Base-by-base conservation (phyloP, 2,329 filamentous ascomycete species). In the Aureobasidium sp. region DNA sequence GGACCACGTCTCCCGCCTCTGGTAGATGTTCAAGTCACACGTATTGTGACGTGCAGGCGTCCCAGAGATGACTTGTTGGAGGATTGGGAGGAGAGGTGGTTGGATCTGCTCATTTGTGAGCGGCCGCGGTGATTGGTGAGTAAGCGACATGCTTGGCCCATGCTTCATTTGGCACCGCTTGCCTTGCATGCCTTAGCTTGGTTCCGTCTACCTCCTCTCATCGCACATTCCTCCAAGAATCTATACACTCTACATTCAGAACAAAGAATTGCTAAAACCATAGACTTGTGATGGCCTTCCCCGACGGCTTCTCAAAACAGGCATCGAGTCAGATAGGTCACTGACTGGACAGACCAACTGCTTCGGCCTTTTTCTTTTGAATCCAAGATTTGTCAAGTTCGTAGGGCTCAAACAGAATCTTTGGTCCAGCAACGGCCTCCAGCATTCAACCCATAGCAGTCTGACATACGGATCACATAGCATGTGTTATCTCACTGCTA, bases 41-140 rank as follows among this genome's bases (percentile, higher is more conserved):
- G 37, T 34, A 51, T 51, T 41, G 48, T 51, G 48, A 51, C 48
- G 48, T 51, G 48, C 48, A 51, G 48, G 47, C 48, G 25, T 34
- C 35, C 48, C 47, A 17, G 37, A 34, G 17, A 38, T 38, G 32
- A 35, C 16, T 41, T 25, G 48, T 22, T 40, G 48, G 35, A 34
- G 35, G 42, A 47, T 34, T 47, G 42, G 32, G 45, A 41, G 48
- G 35, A 32, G 48, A 41, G 48, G 47, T 50, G 47, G 48, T 51
- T 51, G 48, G 48, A 51, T 12, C 37, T 41, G 48, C 48, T 51
- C 37, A 51, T 41, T 41, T 41, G 37, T 51, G 48, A 51, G 35
- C 48, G 37, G 3, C 8, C 21, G 14, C 25, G 24, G 37, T 51
- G 48, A 51, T 41, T 51, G 48, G 48, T 19, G 6, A 37, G 48